Evolutionary conservation across 805 yeast genomes (phyloP).

Genomic region (Yarrowia deformans): DNA sequence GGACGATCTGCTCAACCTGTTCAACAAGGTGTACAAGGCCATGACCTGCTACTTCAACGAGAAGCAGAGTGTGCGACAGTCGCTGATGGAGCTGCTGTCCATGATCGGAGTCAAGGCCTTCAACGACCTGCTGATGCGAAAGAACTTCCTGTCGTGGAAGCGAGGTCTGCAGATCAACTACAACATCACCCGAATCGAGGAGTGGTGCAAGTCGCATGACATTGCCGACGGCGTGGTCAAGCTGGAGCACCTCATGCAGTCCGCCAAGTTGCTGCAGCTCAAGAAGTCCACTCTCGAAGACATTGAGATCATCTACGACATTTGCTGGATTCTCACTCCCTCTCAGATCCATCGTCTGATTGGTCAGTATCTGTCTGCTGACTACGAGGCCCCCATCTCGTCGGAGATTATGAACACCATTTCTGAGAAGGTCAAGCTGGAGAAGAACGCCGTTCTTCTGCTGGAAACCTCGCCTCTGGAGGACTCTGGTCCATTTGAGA

Average conservation of each 20-base stretch:
- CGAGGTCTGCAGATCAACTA: conserved; percentile 96
- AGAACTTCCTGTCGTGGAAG: conserved; percentile 95
- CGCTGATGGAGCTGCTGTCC: conserved; percentile 79
- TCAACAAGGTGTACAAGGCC: conserved; percentile 90
- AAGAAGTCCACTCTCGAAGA: conserved; percentile 89
- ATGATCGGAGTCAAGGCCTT: conserved; percentile 93
- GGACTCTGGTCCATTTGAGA: conserved; percentile 54
- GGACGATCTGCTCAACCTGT: conserved; percentile 91
- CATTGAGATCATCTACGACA: conserved; percentile 89
- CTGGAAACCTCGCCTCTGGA: conserved; percentile 53
- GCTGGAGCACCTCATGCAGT: conserved; percentile 86
- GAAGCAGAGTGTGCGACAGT: conserved; percentile 80
- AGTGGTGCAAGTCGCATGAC: conserved; percentile 96
- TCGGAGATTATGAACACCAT: conserved; percentile 80
- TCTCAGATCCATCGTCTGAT: conserved; percentile 94
- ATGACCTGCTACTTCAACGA: conserved; percentile 91
- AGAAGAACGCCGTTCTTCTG: conserved; percentile 52
- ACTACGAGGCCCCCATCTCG: conserved; percentile 91
- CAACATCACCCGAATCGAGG: conserved; percentile 94
- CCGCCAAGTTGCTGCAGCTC: conserved; percentile 90
- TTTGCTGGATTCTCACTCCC: conserved; percentile 92
- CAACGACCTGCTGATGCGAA: conserved; percentile 93
- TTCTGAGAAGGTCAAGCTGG: conserved; percentile 57
- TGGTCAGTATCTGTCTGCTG: conserved; percentile 88
- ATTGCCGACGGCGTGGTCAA: conserved; percentile 85